phyloP scores from a whole-genome alignment of 768 basidiomycete genomes.

The Tephrocybe rancida region DNA sequence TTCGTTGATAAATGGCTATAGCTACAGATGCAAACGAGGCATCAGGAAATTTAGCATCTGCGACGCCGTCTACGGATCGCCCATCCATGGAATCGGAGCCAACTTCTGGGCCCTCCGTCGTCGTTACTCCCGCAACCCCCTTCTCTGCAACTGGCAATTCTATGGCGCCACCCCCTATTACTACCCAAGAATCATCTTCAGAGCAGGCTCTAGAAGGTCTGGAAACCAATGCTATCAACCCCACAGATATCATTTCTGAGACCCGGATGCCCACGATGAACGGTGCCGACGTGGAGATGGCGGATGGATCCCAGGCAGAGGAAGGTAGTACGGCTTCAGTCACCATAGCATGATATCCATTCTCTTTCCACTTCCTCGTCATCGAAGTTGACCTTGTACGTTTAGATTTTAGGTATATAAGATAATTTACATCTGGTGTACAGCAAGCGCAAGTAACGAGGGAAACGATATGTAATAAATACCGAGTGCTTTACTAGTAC shows the following conservation, averaged over 20 bases:
- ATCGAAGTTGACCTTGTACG: slow-evolving; percentile 3
- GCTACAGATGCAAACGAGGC: slow-evolving; percentile 17
- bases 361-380: not conserved
- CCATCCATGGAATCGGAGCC: slow-evolving; percentile 11
- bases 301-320: slow-evolving; percentile 13
- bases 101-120: slow-evolving; percentile 8
- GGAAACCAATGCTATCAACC: slow-evolving; percentile 9
- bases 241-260: slow-evolving; percentile 5
- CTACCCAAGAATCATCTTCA: slow-evolving; percentile 8
- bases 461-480: slow-evolving; percentile 38
- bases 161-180: slow-evolving; percentile 16
- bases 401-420: slow-evolving; percentile 12
- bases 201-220: slow-evolving; percentile 11
- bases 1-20: slow-evolving; percentile 16
- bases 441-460: slow-evolving; percentile 22
- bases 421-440: slow-evolving; percentile 19
- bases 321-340: not conserved
- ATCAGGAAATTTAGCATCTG: slow-evolving; percentile 9
- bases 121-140: slow-evolving; percentile 11
- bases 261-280: slow-evolving; percentile 8
- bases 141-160: not conserved
- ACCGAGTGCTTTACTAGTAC: slow-evolving; percentile 14
- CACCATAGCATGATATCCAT: slow-evolving; percentile 9
- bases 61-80: slow-evolving; percentile 12
- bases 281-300: slow-evolving; percentile 20